Percentiles rank a stretch among this genome's conserved stretches.
Evolutionary conservation across 2,329 filamentous ascomycete genomes (phyloP).

Genomic region (Stemphylium vesicarium): DNA sequence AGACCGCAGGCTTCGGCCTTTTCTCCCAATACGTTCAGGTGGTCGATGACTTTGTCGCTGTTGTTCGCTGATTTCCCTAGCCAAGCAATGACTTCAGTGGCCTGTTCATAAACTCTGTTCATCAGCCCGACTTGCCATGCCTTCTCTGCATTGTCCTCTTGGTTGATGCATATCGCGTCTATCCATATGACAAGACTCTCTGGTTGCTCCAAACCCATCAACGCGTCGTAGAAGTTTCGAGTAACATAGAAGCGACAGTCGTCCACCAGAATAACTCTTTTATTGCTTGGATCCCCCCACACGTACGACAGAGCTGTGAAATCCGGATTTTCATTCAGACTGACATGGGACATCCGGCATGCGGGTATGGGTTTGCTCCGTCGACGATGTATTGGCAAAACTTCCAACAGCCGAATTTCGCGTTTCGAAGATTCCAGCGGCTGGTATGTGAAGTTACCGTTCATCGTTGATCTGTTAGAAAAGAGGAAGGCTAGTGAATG

Average conservation of each 20-base stretch:
- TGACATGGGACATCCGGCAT: not conserved
- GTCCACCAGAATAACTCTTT: not conserved
- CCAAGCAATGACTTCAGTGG: conserved; percentile 13
- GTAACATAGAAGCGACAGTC: not conserved
- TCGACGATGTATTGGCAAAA: not conserved
- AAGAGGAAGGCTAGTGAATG: too few relatives aligned
- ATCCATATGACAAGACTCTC: not conserved
- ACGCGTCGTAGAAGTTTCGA: not conserved
- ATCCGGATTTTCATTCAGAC: not conserved
- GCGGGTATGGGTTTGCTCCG: not conserved
- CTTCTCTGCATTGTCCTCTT: conserved; percentile 11
- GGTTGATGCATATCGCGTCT: conserved; percentile 3
- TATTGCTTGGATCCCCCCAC: not conserved
- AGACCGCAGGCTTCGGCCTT: not conserved
- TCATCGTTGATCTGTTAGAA: not conserved
- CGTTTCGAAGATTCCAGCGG: not conserved
- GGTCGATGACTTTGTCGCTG: not conserved
- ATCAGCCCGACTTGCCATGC: conserved; percentile 20
- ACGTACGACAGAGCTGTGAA: not conserved
- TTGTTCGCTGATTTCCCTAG: conserved; percentile 9
- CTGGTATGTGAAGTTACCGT: not conserved
- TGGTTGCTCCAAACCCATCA: not conserved
- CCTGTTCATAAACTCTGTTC: conserved; percentile 14
- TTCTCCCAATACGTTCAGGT: not conserved
- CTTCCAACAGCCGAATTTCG: not conserved